Percentiles rank a stretch among this genome's conserved stretches.
These are phyloP conservation scores for Furcasterigmium sp. DNA, from an alignment of 2,329 filamentous ascomycete species.

Conservation along the genomic window DNA sequence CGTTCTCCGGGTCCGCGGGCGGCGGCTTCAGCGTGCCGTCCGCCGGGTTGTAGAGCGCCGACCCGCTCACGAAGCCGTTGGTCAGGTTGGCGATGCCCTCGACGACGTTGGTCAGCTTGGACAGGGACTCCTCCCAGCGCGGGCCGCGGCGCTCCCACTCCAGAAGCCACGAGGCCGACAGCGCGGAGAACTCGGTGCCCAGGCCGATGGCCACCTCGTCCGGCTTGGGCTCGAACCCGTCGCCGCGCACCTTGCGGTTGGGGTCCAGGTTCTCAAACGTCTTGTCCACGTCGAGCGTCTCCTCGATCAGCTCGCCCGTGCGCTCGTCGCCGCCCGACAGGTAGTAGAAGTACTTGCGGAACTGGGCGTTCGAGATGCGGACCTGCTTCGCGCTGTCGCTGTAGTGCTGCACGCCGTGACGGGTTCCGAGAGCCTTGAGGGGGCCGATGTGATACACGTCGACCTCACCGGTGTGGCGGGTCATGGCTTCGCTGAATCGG, in stretches of 20 bases:
- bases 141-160: constrained; percentile 54
- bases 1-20: constrained; percentile 44
- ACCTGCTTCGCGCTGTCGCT: constrained; percentile 57
- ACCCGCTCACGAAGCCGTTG: constrained; percentile 54
- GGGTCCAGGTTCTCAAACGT: constrained; percentile 50
- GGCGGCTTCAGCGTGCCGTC: constrained; percentile 47
- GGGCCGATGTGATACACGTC: constrained; percentile 56
- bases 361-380: constrained; percentile 53
- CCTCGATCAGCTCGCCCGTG: constrained; percentile 46
- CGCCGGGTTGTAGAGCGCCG: constrained; percentile 43
- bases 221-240: constrained; percentile 40
- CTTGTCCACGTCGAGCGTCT: constrained; percentile 45
- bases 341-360: constrained; percentile 52
- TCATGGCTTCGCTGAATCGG: constrained; percentile 52
- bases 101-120: constrained; percentile 43
- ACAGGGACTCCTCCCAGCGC: constrained; percentile 44
- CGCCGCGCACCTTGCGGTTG: constrained; percentile 51
- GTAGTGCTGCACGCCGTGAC: constrained; percentile 59
- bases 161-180: constrained; percentile 53
- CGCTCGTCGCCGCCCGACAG: constrained; percentile 53
- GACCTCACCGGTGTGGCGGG: constrained; percentile 55
- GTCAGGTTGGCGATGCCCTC: constrained; percentile 47
- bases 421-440: constrained; percentile 55
- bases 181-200: constrained; percentile 54
- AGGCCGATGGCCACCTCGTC: constrained; percentile 42